These are phyloP conservation scores for Hordeum vulgare DNA, from an alignment of 176 grass and related monocot species.

Conservation along the genomic window DNA sequence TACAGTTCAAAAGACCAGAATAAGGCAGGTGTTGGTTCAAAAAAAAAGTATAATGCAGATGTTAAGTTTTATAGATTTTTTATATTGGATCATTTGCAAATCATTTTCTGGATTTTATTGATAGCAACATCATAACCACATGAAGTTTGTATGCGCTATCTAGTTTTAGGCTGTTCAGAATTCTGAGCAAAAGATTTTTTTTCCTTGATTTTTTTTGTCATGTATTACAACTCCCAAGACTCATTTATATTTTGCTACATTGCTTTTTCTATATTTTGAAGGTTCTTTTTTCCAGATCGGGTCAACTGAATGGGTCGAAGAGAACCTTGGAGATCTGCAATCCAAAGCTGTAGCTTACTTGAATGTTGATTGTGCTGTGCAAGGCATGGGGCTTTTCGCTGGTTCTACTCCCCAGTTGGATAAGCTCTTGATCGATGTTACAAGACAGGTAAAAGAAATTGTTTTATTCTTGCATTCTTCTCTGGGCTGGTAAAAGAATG, in stretches of 20 bases:
- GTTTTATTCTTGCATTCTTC: conserved; percentile 1
- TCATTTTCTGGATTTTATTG: background rate
- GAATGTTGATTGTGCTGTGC: conserved; percentile 98
- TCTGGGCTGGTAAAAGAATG: background rate
- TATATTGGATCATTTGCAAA: background rate
- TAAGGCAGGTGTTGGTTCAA: background rate
- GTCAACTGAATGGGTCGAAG: conserved; percentile 88
- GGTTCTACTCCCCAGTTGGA: conserved; percentile 83
- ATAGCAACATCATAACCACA: background rate
- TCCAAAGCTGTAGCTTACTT: conserved; percentile 96
- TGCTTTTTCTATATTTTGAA: conserved; percentile 22
- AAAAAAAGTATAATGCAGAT: background rate
- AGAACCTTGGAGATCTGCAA: conserved; percentile 76
- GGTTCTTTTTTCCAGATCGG: conserved; percentile 53
- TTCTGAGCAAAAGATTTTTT: background rate
- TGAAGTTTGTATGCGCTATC: background rate
- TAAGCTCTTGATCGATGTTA: conserved; percentile 67
- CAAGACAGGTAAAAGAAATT: conserved; percentile 53
- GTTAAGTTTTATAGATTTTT: background rate
- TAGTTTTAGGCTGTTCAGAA: background rate
- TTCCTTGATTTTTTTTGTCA: background rate
- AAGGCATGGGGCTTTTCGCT: conserved; percentile 79
- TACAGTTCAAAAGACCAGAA: background rate
- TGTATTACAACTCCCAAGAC: background rate
- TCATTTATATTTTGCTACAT: conserved; percentile 15